Conservation (phyloP, 2,329 filamentous ascomycete species). For the Stagonosporopsis tanaceti region DNA sequence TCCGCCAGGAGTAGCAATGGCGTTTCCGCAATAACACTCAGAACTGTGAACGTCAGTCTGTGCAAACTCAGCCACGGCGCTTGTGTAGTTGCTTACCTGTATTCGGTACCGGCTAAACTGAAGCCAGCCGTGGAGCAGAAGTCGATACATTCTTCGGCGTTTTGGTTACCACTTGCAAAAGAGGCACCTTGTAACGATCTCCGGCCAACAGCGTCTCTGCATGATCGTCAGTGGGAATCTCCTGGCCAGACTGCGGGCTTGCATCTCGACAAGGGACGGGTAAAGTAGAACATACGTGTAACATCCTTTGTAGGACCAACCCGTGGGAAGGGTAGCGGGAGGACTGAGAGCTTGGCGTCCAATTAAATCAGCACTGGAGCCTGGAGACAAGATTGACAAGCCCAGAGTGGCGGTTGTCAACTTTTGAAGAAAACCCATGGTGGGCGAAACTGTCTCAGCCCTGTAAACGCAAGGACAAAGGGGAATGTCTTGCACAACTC, state of each 20-base stretch:
- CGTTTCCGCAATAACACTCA: constrained; percentile 38
- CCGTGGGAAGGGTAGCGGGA: constrained; percentile 2
- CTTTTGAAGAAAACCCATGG: constrained; percentile 10
- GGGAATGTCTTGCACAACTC: not conserved
- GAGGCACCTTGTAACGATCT: constrained; percentile 25
- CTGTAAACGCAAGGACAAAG: not conserved
- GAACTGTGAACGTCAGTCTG: not conserved
- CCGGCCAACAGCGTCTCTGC: constrained; percentile 20
- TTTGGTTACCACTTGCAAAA: constrained; percentile 31
- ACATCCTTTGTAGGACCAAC: constrained; percentile 41
- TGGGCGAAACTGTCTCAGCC: not conserved
- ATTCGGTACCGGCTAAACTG: constrained; percentile 43
- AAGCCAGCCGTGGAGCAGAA: constrained; percentile 40
- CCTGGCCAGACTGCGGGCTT: not conserved
- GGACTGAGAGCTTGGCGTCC: constrained; percentile 12
- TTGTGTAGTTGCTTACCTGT: constrained; percentile 36
- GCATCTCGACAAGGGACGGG: not conserved
- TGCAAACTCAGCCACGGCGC: not conserved
- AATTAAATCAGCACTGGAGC: constrained; percentile 7
- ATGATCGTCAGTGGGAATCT: constrained; percentile 3
- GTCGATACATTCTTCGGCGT: constrained; percentile 38
- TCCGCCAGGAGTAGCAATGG: constrained; percentile 28
- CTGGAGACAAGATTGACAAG: constrained; percentile 8
- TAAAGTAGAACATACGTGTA: constrained; percentile 30
- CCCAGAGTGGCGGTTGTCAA: constrained; percentile 5